Conservation (phyloP, 2,329 filamentous ascomycete species). For the Xylariaceae sp. region DNA sequence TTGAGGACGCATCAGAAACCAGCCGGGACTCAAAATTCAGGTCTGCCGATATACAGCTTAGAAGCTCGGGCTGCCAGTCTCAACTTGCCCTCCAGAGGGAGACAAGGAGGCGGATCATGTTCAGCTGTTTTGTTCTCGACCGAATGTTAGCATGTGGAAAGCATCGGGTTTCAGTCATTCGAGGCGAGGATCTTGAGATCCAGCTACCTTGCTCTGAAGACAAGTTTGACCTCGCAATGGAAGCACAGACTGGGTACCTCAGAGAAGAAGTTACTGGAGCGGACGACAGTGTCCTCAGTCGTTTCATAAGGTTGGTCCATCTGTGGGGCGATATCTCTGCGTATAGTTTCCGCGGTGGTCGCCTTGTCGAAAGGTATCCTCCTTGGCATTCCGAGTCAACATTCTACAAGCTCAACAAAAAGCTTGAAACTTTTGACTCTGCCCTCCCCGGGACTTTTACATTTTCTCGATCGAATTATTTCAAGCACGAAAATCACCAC, state of each 20-base stretch:
- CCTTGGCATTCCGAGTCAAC: slow-evolving; percentile 58
- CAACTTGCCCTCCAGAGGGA: slow-evolving; percentile 57
- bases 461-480: slow-evolving; percentile 60
- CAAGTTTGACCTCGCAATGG: slow-evolving; percentile 60
- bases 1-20: slow-evolving; percentile 41
- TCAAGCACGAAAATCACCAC: slow-evolving; percentile 62
- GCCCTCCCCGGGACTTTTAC: slow-evolving; percentile 55
- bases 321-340: slow-evolving; percentile 58
- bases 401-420: slow-evolving; percentile 52
- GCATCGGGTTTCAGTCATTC: slow-evolving; percentile 58
- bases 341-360: slow-evolving; percentile 52
- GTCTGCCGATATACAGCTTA: slow-evolving; percentile 17
- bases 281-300: slow-evolving; percentile 49
- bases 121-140: slow-evolving; percentile 72
- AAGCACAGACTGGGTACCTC: slow-evolving; percentile 53
- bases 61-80: slow-evolving; percentile 22
- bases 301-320: slow-evolving; percentile 58
- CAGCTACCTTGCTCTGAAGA: slow-evolving; percentile 67
- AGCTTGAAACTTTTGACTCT: slow-evolving; percentile 52
- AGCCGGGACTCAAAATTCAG: slow-evolving; percentile 28
- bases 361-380: slow-evolving; percentile 47
- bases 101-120: slow-evolving; percentile 67
- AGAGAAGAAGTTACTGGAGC: slow-evolving; percentile 26
- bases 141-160: slow-evolving; percentile 65
- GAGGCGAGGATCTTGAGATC: slow-evolving; percentile 58